Evolutionary conservation across 805 yeast species (phyloP).

Genomic region (Candida takata): DNA sequence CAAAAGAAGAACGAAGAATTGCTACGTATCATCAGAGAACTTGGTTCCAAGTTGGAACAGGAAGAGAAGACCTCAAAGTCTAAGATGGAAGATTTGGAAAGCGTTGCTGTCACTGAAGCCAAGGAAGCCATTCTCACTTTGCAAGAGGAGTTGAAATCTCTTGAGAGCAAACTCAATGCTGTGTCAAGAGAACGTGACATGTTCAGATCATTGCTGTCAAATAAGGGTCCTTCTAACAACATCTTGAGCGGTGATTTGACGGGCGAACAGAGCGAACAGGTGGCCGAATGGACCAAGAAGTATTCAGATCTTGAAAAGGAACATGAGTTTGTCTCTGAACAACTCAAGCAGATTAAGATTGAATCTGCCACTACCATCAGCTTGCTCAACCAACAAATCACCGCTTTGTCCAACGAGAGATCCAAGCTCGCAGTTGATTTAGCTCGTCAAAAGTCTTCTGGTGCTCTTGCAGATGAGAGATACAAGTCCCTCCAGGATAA

Average conservation of each 20-base stretch:
- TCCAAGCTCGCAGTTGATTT: slow-evolving; percentile 42
- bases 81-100: slow-evolving; percentile 34
- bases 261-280: slow-evolving; percentile 3
- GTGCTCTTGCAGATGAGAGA: slow-evolving; percentile 47
- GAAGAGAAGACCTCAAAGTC: slow-evolving; percentile 40
- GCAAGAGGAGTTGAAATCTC: slow-evolving; percentile 48
- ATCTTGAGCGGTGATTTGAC: slow-evolving; percentile 16
- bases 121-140: slow-evolving; percentile 59
- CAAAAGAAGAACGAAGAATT: slow-evolving; percentile 72
- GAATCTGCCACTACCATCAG: slow-evolving; percentile 39
- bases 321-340: slow-evolving; percentile 10
- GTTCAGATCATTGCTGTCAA: slow-evolving; percentile 32
- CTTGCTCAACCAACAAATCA: slow-evolving; percentile 42
- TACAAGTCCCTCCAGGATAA: slow-evolving; percentile 34
- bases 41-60: slow-evolving; percentile 65
- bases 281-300: slow-evolving; percentile 11
- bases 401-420: slow-evolving; percentile 32
- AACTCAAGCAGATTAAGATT: slow-evolving; percentile 23
- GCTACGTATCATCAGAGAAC: slow-evolving; percentile 56
- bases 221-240: slow-evolving; percentile 14
- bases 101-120: slow-evolving; percentile 52
- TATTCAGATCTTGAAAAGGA: slow-evolving; percentile 12
- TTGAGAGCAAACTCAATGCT: slow-evolving; percentile 46
- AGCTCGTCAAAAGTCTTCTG: slow-evolving; percentile 49
- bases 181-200: slow-evolving; percentile 65